Conservation (phyloP, 495 filamentous ascomycete genomes). For the Margaritispora aquatica region DNA sequence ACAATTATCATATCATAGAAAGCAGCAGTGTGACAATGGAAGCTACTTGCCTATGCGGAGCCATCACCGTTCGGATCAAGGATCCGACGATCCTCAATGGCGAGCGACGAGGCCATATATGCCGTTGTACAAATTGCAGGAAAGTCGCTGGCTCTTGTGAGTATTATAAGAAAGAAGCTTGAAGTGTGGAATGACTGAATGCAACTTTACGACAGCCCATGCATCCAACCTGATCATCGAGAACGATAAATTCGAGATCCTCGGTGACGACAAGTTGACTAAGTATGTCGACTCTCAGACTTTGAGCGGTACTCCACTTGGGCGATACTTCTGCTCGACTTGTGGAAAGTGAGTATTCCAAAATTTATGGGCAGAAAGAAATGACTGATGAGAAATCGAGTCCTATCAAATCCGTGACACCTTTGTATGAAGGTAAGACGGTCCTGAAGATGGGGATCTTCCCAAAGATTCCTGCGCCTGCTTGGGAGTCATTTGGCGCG, state of each 20-base stretch:
- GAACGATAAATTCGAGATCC: constrained; percentile 31
- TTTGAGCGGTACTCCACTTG: constrained; percentile 32
- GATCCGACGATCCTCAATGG: constrained; percentile 31
- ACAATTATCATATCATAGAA: background rate
- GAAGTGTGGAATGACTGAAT: no score
- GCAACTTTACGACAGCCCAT: background rate
- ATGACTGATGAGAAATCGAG: constrained; percentile 12
- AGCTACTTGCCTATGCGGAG: constrained; percentile 34
- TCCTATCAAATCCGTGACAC: constrained; percentile 32
- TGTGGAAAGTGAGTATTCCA: constrained; percentile 32
- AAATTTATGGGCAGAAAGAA: background rate
- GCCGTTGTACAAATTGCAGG: constrained; percentile 33
- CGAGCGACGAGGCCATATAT: constrained; percentile 29
- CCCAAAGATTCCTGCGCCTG: constrained; percentile 34
- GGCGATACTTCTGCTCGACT: constrained; percentile 31
- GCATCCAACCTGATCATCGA: constrained; percentile 34
- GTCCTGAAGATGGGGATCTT: constrained; percentile 40
- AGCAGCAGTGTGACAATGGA: constrained; percentile 6
- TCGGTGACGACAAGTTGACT: constrained; percentile 30
- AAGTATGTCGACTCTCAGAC: constrained; percentile 30
- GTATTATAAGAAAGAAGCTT: no score
- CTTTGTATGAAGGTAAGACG: constrained; percentile 25
- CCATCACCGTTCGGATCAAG: constrained; percentile 31
- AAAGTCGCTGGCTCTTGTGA: constrained; percentile 35
- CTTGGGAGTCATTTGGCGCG: constrained; percentile 30